Base-by-base conservation (phyloP, 2,329 filamentous ascomycete species). In the Fusarium algeriense region DNA sequence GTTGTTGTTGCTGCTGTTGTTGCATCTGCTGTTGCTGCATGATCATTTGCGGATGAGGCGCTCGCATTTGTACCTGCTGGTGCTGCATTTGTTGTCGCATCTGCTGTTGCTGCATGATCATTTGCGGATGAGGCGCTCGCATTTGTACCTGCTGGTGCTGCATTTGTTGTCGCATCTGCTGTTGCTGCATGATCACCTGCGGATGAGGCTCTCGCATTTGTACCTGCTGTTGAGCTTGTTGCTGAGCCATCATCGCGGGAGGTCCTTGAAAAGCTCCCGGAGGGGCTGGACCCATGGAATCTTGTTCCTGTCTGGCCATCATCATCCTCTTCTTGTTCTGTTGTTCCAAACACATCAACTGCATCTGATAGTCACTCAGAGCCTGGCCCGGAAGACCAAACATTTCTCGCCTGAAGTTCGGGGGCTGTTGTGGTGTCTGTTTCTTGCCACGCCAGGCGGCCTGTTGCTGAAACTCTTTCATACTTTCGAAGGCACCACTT, bases 291-390 rank as follows among this genome's bases (percentile, higher is more conserved):
- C 17, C 28, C 20, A 11, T 34, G 28, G 38, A 26, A 60, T 95
- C 92, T 79, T 95, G 92, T 78, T 94, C 90, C 77, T 91, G 91
- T 20, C 93, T 89, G 30, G 93, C 93, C 92, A 94, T 93, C 85
- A 94, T 90, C 48, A 95, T 84, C 14, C 93, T 87, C 81, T 94
- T 94, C 85, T 95, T 95, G 76, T 95, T 95, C 81, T 95, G 92
- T 81, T 95, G 92, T 80, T 95, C 93, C 11, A 95, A 86, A 41
- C 95, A 82, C 93, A 95, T 95, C 78, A 95, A 83, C 80, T 95
- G 92, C 92, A 93, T 94, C 82, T 95, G 93, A 75, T 95, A 95
- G 79, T 95, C 93, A 15, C 37, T 15, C 13, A 44, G 44, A 6
- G 15, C 20, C 9, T 23, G n/a, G 10, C 23, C 23, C 14, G 45